Conservation (phyloP, 2,329 filamentous ascomycete species). For the Neonectria magnoliae region DNA sequence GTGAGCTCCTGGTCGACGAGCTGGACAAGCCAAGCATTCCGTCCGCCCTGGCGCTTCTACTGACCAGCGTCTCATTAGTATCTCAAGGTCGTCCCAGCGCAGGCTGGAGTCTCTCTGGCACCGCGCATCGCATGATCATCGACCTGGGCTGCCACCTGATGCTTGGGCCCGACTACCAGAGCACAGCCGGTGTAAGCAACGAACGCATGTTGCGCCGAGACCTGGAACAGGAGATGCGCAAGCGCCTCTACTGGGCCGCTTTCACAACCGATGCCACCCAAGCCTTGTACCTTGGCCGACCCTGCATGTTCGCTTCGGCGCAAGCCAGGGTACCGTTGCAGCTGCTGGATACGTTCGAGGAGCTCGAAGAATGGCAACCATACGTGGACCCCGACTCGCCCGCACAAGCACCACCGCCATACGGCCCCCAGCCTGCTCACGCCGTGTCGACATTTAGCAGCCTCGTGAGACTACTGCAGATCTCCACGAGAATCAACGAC, state of each 20-base stretch:
- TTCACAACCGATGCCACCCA: slow-evolving; percentile 48
- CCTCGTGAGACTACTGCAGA: slow-evolving; percentile 42
- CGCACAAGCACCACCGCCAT: slow-evolving; percentile 37
- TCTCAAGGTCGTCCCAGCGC: slow-evolving; percentile 48
- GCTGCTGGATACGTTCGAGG: slow-evolving; percentile 47
- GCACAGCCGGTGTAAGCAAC: slow-evolving; percentile 37
- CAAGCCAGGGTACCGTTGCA: slow-evolving; percentile 46
- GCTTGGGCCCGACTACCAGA: slow-evolving; percentile 42
- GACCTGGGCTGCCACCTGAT: slow-evolving; percentile 51
- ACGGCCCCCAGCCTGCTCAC: slow-evolving; percentile 43
- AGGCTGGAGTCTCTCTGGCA: slow-evolving; percentile 49
- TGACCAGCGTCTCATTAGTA: slow-evolving; percentile 46
- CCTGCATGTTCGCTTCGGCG: slow-evolving; percentile 45
- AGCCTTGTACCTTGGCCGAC: slow-evolving; percentile 47
- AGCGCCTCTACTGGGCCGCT: slow-evolving; percentile 49
- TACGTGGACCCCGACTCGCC: slow-evolving; percentile 45
- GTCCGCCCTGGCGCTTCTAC: slow-evolving; percentile 48
- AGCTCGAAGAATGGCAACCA: slow-evolving; percentile 48
- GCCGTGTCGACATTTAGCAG: slow-evolving; percentile 44
- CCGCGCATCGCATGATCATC: slow-evolving; percentile 52
- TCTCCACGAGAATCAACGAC: slow-evolving; percentile 43
- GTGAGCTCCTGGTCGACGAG: slow-evolving; percentile 48
- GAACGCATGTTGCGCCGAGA: slow-evolving; percentile 42
- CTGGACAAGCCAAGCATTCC: slow-evolving; percentile 50
- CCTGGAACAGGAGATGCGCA: slow-evolving; percentile 47